These are phyloP conservation scores for Physaria fendleri DNA, from an alignment of 345 rosid species.

Conservation along the genomic window DNA sequence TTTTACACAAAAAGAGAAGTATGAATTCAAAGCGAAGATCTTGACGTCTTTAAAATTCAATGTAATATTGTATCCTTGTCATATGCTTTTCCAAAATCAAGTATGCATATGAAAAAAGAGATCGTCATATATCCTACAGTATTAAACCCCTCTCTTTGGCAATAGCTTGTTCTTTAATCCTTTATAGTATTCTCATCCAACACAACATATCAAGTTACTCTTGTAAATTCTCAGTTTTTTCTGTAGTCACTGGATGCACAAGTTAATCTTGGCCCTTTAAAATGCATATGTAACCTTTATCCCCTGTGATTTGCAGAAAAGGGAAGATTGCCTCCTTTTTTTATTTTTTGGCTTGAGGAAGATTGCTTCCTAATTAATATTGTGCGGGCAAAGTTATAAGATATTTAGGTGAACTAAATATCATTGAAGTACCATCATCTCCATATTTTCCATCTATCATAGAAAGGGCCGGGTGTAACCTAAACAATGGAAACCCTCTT, in stretches of 20 bases:
- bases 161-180: background rate
- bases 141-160: no score
- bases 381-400: slow-evolving; percentile 76
- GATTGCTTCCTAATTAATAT: background rate
- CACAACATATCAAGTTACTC: background rate
- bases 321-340: no score
- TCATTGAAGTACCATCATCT: slow-evolving; percentile 55
- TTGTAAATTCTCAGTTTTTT: background rate
- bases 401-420: slow-evolving; percentile 70
- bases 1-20: no score
- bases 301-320: background rate
- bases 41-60: no score
- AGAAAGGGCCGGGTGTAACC: slow-evolving; percentile 35
- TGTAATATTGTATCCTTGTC: no score
- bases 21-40: no score
- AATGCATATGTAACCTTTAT: background rate
- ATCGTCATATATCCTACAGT: no score
- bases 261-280: background rate
- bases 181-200: background rate
- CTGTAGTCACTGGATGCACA: background rate
- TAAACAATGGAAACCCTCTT: slow-evolving; percentile 23
- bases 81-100: no score
- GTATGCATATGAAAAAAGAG: no score
- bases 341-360: no score
- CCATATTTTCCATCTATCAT: slow-evolving; percentile 55